Base-by-base conservation (phyloP, 2,329 filamentous ascomycete genomes). In the Penicillium sp. region DNA sequence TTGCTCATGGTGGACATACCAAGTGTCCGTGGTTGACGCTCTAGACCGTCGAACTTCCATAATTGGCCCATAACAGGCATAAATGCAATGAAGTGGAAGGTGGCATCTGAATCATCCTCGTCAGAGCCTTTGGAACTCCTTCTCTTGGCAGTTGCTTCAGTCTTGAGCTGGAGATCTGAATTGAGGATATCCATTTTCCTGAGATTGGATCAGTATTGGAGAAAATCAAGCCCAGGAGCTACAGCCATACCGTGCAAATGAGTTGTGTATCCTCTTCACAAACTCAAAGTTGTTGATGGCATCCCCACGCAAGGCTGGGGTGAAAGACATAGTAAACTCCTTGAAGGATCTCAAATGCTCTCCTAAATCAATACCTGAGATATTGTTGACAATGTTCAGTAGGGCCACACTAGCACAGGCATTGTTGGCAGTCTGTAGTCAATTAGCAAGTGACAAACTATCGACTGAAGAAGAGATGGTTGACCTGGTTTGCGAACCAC, bases 401-500 rank as follows among this genome's bases (percentile, higher is more conserved):
- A 97, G 77, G 3, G 93, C 90, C 38, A 96, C 82, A n/a, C 89
- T 93, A 16, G 89, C 93, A 70, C 93, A 99, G 22, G 89, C 86
- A 68, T 95, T 95, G 47, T 81, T 79, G 0, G 83, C 86, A 1
- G 88, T 89, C 85, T 92, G 53, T 11, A 16, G n/a, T 5, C 25
- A 4, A 10, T n/a, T 2, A 10, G 14, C 38, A 46, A 52, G 22
- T 36, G 39, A 35, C 33, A 27, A 41, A 51, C n/a, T 59, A 39
- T 41, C n/a, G 33, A 16, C 27, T 40, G 16, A 36, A 39, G 5
- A 9, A 6, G 27, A 19, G 9, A 18, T 18, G 19, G 61, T 72
- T 16, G 65, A 88, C 86, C 73, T 95, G 92, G 63, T 96, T 96
- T 25, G 91, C 90, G 68, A 96, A 97, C 92, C 93, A 99, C 14